A percentile compares a stretch with the other conserved stretches of the same genome.
Evolutionary conservation across 2,329 filamentous ascomycete species (phyloP).

Genomic region (Aspergillus terreus): DNA sequence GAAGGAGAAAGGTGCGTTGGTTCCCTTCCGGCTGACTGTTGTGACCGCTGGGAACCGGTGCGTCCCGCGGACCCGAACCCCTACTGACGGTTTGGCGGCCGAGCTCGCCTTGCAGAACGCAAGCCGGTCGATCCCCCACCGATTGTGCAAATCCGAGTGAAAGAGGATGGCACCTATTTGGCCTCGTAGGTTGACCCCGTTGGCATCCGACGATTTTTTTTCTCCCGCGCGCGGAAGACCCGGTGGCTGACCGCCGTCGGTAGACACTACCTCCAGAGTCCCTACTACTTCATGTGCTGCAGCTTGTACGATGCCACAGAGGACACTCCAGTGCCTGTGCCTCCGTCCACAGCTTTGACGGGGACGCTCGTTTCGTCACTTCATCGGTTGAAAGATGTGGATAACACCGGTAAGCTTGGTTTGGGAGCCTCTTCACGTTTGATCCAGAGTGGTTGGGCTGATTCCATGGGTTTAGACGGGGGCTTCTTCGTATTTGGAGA

Average conservation of each 20-base stretch:
- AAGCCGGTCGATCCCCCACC: slow-evolving; percentile 84
- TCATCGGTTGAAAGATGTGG: slow-evolving; percentile 73
- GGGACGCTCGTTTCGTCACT: slow-evolving; percentile 77
- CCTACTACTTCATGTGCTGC: slow-evolving; percentile 61
- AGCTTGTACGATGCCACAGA: slow-evolving; percentile 52
- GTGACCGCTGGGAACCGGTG: not conserved
- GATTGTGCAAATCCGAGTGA: slow-evolving; percentile 67
- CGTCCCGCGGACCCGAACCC: no score
- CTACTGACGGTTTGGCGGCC: not conserved
- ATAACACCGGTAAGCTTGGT: slow-evolving; percentile 55
- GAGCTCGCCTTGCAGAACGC: slow-evolving; percentile 53
- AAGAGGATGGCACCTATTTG: slow-evolving; percentile 45
- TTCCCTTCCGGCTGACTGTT: not conserved
- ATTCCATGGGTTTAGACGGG: slow-evolving; percentile 51
- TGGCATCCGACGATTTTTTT: no score
- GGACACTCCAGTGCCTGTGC: slow-evolving; percentile 39
- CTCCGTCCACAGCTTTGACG: slow-evolving; percentile 55
- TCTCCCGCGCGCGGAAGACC: no score
- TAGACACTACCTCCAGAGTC: slow-evolving; percentile 61
- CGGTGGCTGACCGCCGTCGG: slow-evolving; percentile 14
- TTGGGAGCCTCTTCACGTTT: no score
- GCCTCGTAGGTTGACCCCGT: slow-evolving; percentile 52
- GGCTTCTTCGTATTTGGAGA: slow-evolving; percentile 92
- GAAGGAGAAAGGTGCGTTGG: slow-evolving; percentile 66
- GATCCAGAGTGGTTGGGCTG: not conserved